Evolutionary conservation across 2,329 filamentous ascomycete genomes (phyloP).

Genomic region (Cordyceps militaris): DNA sequence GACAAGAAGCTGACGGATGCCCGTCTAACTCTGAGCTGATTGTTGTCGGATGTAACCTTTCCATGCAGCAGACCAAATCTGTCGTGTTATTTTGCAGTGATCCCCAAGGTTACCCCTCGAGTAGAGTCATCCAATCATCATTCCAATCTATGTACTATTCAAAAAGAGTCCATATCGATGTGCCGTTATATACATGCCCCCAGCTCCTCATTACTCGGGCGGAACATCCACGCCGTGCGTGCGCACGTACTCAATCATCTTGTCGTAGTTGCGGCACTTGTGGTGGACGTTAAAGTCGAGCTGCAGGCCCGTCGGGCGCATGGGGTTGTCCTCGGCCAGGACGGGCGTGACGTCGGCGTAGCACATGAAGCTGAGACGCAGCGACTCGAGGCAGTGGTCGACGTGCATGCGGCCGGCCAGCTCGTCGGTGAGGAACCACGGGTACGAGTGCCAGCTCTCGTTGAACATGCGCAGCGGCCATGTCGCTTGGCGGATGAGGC

Average conservation of each 20-base stretch:
- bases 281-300: conserved; percentile 16
- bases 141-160: conserved; percentile 1
- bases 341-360: conserved; percentile 16
- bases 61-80: neutral
- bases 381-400: conserved; percentile 16
- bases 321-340: neutral
- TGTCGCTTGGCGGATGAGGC: conserved; percentile 14
- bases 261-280: conserved; percentile 16
- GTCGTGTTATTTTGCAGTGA: neutral
- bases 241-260: conserved; percentile 13
- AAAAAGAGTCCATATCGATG: neutral
- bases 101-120: neutral
- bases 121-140: neutral
- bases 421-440: conserved; percentile 10
- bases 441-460: conserved; percentile 15
- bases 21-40: neutral
- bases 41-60: neutral
- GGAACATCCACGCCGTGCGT: conserved; percentile 9
- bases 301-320: neutral
- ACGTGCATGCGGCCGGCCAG: conserved; percentile 15
- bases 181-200: neutral
- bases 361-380: conserved; percentile 17
- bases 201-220: neutral
- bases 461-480: conserved; percentile 12
- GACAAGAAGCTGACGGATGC: neutral